Base-by-base conservation (phyloP, 2,329 filamentous ascomycete species). In the Calonectria henricotiae region DNA sequence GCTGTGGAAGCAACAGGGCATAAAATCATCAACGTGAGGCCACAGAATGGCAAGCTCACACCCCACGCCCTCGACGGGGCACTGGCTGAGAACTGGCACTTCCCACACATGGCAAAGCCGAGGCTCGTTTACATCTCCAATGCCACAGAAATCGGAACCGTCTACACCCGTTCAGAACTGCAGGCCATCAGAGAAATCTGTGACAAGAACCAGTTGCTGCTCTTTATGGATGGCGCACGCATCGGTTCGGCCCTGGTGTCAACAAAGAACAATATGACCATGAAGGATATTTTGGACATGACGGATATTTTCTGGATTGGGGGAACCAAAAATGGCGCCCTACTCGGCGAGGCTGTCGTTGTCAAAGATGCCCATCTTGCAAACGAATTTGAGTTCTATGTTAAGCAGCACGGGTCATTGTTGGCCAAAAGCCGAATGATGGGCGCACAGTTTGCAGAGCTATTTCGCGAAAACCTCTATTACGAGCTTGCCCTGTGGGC, bases 261-360 rank as follows among this genome's bases (percentile, higher is more conserved):
- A 0, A 76, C 73, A 11, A 77, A 75, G 25, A 86, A 85, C 44
- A 84, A 87, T 66, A 75, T 87, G 77, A 83, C 81, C 0, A 78
- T 86, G 5, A 72, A 73, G 0, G 86, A 88, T 64, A 77, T 88
- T 6, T 75, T 86, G 1, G 82, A 86, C 5, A 73, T 86, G 46
- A 86, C 84, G 0, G 86, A 88, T 65, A 85, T 88, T 23, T 88
- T 88, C 78, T 88, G 86, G 86, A 87, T 88, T 43, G 86, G 86
- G 3, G 86, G 86, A 0, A 88, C 86, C 5, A 88, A 88, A 71
- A 86, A 86, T 71, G 86, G 86, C 1, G 85, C 86, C 0, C 73
- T 88, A 4, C 80, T 88, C 4, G 86, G 86, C 1, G 86, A 88
- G 69, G 86, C 86, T 1, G 83, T 88, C 7, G 82, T 88, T 0